Base-by-base conservation (phyloP, 306 rosid species). In the Malus sylvestris region DNA sequence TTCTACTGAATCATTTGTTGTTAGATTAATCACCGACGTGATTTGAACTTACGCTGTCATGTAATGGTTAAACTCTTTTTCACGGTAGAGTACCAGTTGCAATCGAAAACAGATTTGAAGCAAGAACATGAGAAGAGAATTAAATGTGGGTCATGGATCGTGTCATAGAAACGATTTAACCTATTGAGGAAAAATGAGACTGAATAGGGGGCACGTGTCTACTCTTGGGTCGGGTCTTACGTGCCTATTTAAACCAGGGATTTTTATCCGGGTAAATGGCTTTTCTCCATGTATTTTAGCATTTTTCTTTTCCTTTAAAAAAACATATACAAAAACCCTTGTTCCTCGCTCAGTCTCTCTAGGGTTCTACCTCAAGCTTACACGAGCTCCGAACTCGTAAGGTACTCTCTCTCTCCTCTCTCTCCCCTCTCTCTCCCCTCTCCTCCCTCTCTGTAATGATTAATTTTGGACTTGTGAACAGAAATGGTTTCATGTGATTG, bases 1-100 rank as follows among this genome's bases (percentile, higher is more conserved):
- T 2, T n/a, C 29, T 4, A 27, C 29, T 27, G 29, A 27, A 27
- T 27, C 2, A 38, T 38, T 38, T 7, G 1, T 7, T 38, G 2
- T 38, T 35, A 38, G 2, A 38, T 6, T 35, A 35, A 0, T 0
- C 6, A 35, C 2, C 0, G 9, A 35, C 40, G 10, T 0, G 1
- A 38, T 38, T 7, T 2, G 0, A 7, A 38, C 9, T 35, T 2
- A 6, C 2, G 0, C 9, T 8, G 40, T 35, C 9, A 7, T 35
- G 2, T 2, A 6, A 35, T 35, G 0, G 0, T 8, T 35, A 8
- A 35, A 35, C 9, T 35, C 2, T 0, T 35, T 35, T 35, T 7
- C 40, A 35, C 40, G 9, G 40, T 35, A 35, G 0, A 6, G 9
- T 8, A 35, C 10, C 9, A 7, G 0, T 38, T 38, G 42, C 42